A percentile compares a stretch with the other conserved stretches of the same genome.
These are phyloP conservation scores for Rutstroemia sp. DNA, from an alignment of 2,329 filamentous ascomycete genomes.

Conservation along the genomic window DNA sequence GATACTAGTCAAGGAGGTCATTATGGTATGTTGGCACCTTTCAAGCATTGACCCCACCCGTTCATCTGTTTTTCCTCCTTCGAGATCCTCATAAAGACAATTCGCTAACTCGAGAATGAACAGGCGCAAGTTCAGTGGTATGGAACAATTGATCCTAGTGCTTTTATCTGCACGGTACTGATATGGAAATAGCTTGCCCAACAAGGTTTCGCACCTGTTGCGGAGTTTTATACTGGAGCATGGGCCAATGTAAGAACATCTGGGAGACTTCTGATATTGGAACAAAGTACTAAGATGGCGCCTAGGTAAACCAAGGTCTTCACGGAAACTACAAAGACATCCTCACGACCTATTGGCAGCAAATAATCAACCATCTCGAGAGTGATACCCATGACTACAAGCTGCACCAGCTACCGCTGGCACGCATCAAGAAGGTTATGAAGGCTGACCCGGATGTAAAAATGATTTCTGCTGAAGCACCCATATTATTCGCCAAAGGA, in stretches of 20 bases:
- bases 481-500: slow-evolving; percentile 95
- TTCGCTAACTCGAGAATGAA: slow-evolving; percentile 22
- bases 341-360: slow-evolving; percentile 97
- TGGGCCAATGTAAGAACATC: slow-evolving; percentile 76
- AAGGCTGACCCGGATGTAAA: slow-evolving; percentile 98
- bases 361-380: slow-evolving; percentile 93
- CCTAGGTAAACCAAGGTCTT: slow-evolving; percentile 87
- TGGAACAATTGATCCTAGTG: slow-evolving; percentile 27
- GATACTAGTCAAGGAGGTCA: slow-evolving; percentile 68
- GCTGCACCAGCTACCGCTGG: slow-evolving; percentile 88
- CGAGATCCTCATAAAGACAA: slow-evolving; percentile 3
- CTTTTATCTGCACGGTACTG: slow-evolving; percentile 16
- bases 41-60: not conserved
- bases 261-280: slow-evolving; percentile 1
- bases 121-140: slow-evolving; percentile 64
- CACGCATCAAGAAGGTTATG: slow-evolving; percentile 99
- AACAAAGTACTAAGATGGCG: slow-evolving; percentile 18
- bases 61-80: not conserved
- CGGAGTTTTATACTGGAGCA: slow-evolving; percentile 85
- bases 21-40: slow-evolving; percentile 52
- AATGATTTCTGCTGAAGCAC: slow-evolving; percentile 98
- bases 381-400: slow-evolving; percentile 97
- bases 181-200: slow-evolving; percentile 60
- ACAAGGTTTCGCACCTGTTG: slow-evolving; percentile 78
- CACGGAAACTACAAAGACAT: slow-evolving; percentile 93